Base-by-base conservation (phyloP, 495 filamentous ascomycete genomes). In the Chaetomium fimeti region DNA sequence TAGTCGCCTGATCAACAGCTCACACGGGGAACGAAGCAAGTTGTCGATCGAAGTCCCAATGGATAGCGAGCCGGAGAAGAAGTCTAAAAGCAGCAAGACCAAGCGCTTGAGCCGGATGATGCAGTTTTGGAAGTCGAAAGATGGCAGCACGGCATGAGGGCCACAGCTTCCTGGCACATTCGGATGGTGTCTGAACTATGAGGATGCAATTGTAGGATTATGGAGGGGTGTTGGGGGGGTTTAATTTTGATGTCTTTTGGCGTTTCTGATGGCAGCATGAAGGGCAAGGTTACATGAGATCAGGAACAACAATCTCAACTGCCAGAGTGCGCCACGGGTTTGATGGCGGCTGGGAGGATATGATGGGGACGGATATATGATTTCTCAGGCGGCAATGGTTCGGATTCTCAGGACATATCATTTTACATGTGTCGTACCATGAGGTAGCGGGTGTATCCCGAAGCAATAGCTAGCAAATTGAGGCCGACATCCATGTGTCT, bases 21-120 rank as follows among this genome's bases (percentile, higher is more conserved):
- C 89, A 11, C 86, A 92, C 66, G 85, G 86, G 12, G 89, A 94
- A 71, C 85, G 85, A 72, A 91, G 89, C 77, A 93, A 93, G 74
- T 81, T 94, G 27, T 88, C 85, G 28, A 87, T 93, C 69, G 90
- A 92, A 64, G 86, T 82, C 25, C 63, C 78, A 8, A 64, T 73
- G 62, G 78, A 82, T n/a, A 80, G 81, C 36, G 78, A 83, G 51
- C 75, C 77, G 16, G 86, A 89, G 59, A 88, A 84, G 75, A 82
- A 81, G 60, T 68, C 79, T 18, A 92, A 88, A 73, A 84, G 83
- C 68, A 93, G 82, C 75, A 83, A 89, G 75, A 82, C 86, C 25
- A 90, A 86, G 67, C 84, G 91, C 42, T 78, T 96, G 43, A 91
- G 90, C 72, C 86, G 89, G 42, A 78, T 94, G 71, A 87, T 94